phyloP scores from a whole-genome alignment of 768 basidiomycete genomes.

The Inosperma sp. region DNA sequence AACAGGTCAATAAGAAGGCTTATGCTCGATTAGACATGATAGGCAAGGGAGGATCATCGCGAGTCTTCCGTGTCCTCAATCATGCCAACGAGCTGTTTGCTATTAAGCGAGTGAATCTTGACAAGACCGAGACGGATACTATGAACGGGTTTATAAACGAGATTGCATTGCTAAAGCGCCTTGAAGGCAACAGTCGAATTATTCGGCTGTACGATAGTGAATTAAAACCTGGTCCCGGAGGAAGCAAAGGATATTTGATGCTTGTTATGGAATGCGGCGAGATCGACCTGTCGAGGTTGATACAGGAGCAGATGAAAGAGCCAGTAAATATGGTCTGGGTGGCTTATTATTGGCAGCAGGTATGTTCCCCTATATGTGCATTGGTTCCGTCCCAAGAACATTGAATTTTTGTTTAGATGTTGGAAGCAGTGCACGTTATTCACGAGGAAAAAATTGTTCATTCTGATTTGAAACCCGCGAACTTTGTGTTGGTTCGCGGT shows the following conservation, averaged over 20 bases:
- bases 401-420: conserved; percentile 58
- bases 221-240: conserved; percentile 65
- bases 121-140: conserved; percentile 84
- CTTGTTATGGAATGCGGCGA: conserved; percentile 98
- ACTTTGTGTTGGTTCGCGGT: conserved; percentile 94
- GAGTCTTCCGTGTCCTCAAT: conserved; percentile 88
- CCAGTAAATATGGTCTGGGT: conserved; percentile 91
- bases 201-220: conserved; percentile 91
- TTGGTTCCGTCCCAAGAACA: not conserved
- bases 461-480: conserved; percentile 96
- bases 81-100: conserved; percentile 74
- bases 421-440: conserved; percentile 96
- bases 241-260: conserved; percentile 69
- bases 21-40: conserved; percentile 87
- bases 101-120: conserved; percentile 87
- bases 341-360: conserved; percentile 96
- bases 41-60: conserved; percentile 93
- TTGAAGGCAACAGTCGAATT: conserved; percentile 90
- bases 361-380: conserved; percentile 28
- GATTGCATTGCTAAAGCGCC: conserved; percentile 85
- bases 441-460: conserved; percentile 99
- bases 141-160: conserved; percentile 95
- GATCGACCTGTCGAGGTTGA: conserved; percentile 78
- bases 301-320: conserved; percentile 81
- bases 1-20: conserved; percentile 70